Percentiles rank a stretch among this genome's conserved stretches.
Evolutionary conservation across 345 rosid genomes (phyloP).

Genomic region (Capsella bursapastoris): DNA sequence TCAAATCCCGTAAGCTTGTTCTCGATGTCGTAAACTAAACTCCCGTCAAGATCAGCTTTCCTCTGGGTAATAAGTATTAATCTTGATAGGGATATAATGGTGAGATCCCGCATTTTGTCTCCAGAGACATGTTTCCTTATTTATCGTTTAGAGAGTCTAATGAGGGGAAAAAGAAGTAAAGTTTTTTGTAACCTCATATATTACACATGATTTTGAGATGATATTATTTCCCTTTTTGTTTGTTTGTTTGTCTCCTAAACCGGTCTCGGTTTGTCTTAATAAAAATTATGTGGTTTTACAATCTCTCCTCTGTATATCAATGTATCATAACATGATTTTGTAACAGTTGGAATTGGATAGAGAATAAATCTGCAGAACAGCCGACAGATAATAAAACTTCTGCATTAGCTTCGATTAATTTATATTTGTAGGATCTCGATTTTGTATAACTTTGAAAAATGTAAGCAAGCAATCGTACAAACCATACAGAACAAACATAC

Average conservation of each 20-base stretch:
- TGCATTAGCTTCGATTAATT: no score
- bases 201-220: conserved; percentile 24
- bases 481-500: not conserved
- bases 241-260: conserved; percentile 16
- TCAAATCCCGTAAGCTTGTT: conserved; percentile 87
- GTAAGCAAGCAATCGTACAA: not conserved
- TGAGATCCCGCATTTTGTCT: conserved; percentile 14
- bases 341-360: not conserved
- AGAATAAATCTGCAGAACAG: no score
- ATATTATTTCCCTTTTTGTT: not conserved
- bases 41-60: conserved; percentile 10
- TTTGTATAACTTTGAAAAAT: no score
- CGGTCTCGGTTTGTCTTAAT: conserved; percentile 15
- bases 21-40: conserved; percentile 85
- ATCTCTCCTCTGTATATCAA: not conserved
- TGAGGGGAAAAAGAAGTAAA: conserved; percentile 27
- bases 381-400: no score
- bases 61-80: conserved; percentile 24
- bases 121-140: conserved; percentile 5
- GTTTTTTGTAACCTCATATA: conserved; percentile 19
- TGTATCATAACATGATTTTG: not conserved
- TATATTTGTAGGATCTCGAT: no score
- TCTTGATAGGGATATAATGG: conserved; percentile 10
- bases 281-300: conserved; percentile 10
- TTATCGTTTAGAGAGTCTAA: conserved; percentile 6